Evolutionary conservation across 495 filamentous ascomycete genomes (phyloP), one percentile per base, ranked within the genome.

Genomic region (Trichoderma reesei): DNA sequence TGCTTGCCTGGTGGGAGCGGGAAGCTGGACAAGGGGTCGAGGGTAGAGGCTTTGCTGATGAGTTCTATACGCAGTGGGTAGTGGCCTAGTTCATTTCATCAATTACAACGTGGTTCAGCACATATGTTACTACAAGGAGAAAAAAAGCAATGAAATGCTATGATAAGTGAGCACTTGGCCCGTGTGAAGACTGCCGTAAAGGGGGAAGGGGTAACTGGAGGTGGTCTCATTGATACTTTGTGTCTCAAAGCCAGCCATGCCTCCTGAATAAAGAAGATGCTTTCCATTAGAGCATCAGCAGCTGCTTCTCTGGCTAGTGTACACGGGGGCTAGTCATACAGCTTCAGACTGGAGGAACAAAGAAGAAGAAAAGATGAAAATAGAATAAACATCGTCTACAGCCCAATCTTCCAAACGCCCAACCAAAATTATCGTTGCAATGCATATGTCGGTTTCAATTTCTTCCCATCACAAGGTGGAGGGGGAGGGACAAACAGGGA

Each of bases 1-100:
- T 88, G 86, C 68, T 76, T 98, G 69, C 90, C 88, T 5, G 71
- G 72, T 51, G 79, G 78, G 4, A 64, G 69, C 5, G 74, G 78
- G 41, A 74, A 74, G 26, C 67, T 81, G 37, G 71, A 63, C 34
- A 78, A 80, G 66, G 79, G 77, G 3, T 51, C 71, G 2, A 80
- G 70, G 67, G 75, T 80, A 3, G 71, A 79, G 56, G 79, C 78
- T 10, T 66, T 81, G 63, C 61, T 81, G 26, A 79, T 81, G 73
- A 70, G 36, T 18, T 41, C 61, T n/a, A 33, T 63, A 18, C 59
- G 59, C 8, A 3, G 18, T 16, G 39, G 36, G 18, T 56, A 18
- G 34, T 26, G 26, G 26, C 26, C 26, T 26, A 26, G 26, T 26
- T 26, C 26, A 1, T 26, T 26, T 0, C 26, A 26, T 26, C 1